phyloP scores from a whole-genome alignment of 768 basidiomycete species.

The Leccinum obscurum region DNA sequence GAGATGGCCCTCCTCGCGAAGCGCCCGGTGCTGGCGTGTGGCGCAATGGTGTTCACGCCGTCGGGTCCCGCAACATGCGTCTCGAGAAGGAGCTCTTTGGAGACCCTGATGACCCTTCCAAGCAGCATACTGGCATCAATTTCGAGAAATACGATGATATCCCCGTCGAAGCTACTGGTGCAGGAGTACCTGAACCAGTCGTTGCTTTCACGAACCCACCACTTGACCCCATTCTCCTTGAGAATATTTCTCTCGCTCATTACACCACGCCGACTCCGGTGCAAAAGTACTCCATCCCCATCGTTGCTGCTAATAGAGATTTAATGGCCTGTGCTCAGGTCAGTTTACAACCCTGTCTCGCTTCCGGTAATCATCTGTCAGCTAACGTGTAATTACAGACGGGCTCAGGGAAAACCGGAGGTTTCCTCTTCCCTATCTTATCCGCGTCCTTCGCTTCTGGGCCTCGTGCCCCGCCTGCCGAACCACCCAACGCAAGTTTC shows the following conservation, averaged over 20 bases:
- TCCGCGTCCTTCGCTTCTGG: constrained; percentile 88
- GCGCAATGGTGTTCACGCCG: constrained; percentile 86
- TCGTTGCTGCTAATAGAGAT: constrained; percentile 86
- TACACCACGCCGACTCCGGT: constrained; percentile 97
- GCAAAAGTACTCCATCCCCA: constrained; percentile 99
- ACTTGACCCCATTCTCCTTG: constrained; percentile 88
- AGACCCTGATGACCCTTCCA: constrained; percentile 78
- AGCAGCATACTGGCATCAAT: constrained; percentile 97
- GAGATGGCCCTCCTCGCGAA: constrained; percentile 48
- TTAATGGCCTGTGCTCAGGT: constrained; percentile 96
- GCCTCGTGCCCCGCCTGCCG: constrained; percentile 68
- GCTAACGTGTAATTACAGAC: constrained; percentile 56
- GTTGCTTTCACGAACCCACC: constrained; percentile 84
- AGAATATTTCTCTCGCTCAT: constrained; percentile 91
- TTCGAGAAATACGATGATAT: constrained; percentile 99
- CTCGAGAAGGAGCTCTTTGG: constrained; percentile 97
- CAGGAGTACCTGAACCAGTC: constrained; percentile 95
- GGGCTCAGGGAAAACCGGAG: constrained; percentile 98
- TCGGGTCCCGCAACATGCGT: constrained; percentile 81
- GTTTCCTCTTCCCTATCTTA: constrained; percentile 98
- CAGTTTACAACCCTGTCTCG: constrained; percentile 24
- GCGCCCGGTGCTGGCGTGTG: constrained; percentile 61
- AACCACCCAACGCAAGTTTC: constrained; percentile 48
- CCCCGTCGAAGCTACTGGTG: constrained; percentile 97
- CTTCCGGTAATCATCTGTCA: constrained; percentile 9